These are phyloP conservation scores for Claviceps cyperi DNA, from an alignment of 2,329 filamentous ascomycete genomes.

Conservation along the genomic window DNA sequence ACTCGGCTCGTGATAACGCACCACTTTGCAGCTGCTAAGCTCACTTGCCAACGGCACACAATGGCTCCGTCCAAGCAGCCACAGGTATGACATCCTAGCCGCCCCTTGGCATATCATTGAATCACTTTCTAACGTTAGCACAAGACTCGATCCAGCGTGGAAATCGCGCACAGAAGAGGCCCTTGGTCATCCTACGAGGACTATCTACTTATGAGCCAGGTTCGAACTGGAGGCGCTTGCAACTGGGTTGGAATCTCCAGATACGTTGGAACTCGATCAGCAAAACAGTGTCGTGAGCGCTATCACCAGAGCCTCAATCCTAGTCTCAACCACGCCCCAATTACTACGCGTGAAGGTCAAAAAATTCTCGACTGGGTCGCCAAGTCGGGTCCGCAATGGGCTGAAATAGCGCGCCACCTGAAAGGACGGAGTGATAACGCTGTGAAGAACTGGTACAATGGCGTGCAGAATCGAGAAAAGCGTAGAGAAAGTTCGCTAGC, in stretches of 20 bases:
- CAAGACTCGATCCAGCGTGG: neutral
- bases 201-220: slow-evolving; percentile 51
- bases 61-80: neutral
- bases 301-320: slow-evolving; percentile 90
- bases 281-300: slow-evolving; percentile 90
- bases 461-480: slow-evolving; percentile 69
- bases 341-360: slow-evolving; percentile 55
- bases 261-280: slow-evolving; percentile 60
- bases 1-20: neutral
- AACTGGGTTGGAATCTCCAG: slow-evolving; percentile 86
- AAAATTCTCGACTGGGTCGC: slow-evolving; percentile 65
- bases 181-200: slow-evolving; percentile 77
- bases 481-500: slow-evolving; percentile 16
- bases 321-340: slow-evolving; percentile 56
- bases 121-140: neutral
- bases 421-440: slow-evolving; percentile 84
- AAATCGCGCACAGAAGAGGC: slow-evolving; percentile 36
- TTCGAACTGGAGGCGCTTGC: slow-evolving; percentile 55
- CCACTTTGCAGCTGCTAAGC: neutral
- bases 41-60: neutral
- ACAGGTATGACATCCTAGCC: neutral
- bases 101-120: neutral
- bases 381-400: slow-evolving; percentile 78
- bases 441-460: slow-evolving; percentile 98
- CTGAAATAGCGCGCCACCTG: slow-evolving; percentile 73